These are phyloP conservation scores for Pulicaria dysenterica DNA, from an alignment of 129 eudicot genomes.

Conservation along the genomic window DNA sequence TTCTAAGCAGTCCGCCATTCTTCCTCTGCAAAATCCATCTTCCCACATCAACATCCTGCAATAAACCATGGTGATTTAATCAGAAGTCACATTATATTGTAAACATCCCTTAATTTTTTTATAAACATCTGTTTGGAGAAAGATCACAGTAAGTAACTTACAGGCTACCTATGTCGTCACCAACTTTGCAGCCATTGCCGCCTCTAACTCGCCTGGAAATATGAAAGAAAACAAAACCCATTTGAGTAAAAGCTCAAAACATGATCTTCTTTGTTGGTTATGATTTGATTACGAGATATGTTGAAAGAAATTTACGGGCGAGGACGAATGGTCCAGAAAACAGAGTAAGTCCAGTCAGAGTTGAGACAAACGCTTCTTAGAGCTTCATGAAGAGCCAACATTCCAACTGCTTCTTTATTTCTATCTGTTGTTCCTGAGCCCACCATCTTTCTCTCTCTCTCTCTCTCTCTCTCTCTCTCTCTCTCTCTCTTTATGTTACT, in stretches of 20 bases:
- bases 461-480: no score
- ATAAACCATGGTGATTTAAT: not conserved
- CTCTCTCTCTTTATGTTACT: slow-evolving; percentile 5
- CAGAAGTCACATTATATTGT: not conserved
- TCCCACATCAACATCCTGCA: slow-evolving; percentile 99
- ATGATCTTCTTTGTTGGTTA: not conserved
- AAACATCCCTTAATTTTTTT: not conserved
- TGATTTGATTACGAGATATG: not conserved
- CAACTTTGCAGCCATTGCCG: slow-evolving; percentile 96
- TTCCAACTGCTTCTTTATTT: slow-evolving; percentile 51
- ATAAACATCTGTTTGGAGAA: not conserved
- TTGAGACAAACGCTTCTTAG: slow-evolving; percentile 79
- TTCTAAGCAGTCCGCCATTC: slow-evolving; percentile 69
- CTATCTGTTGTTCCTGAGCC: slow-evolving; percentile 47
- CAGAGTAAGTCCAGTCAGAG: slow-evolving; percentile 97
- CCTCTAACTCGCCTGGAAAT: slow-evolving; percentile 91
- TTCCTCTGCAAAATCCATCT: slow-evolving; percentile 93
- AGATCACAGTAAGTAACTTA: slow-evolving; percentile 36
- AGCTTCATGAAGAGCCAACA: slow-evolving; percentile 54
- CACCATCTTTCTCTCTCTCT: slow-evolving; percentile 30
- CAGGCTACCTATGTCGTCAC: slow-evolving; percentile 97
- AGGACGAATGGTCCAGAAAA: slow-evolving; percentile 96
- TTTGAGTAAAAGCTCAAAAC: slow-evolving; percentile 23
- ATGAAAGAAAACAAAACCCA: slow-evolving; percentile 21
- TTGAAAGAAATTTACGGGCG: slow-evolving; percentile 59